phyloP scores from a whole-genome alignment of 257 asterid species.

The Nemophila menziesii region DNA sequence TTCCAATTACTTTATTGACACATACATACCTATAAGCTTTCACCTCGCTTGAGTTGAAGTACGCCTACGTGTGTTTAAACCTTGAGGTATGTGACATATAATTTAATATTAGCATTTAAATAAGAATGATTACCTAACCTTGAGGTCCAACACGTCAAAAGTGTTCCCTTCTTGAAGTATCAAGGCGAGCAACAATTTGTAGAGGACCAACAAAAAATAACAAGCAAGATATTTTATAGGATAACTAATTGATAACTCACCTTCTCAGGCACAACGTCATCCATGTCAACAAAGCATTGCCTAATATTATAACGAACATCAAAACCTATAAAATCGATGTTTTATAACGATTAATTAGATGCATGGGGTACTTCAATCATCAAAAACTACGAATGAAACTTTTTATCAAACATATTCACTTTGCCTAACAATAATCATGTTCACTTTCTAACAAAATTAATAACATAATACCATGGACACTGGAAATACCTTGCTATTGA shows the following conservation, averaged over 20 bases:
- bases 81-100: no score
- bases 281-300: conserved; percentile 43
- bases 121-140: conserved; percentile 7
- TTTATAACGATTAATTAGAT: background rate
- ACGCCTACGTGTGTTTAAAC: conserved; percentile 2
- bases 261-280: conserved; percentile 43
- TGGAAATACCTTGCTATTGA: no score
- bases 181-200: conserved; percentile 13
- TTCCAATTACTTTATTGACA: conserved; percentile 12
- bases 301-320: conserved; percentile 18
- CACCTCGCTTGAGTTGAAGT: conserved; percentile 12
- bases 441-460: no score
- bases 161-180: conserved; percentile 14
- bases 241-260: conserved; percentile 22
- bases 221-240: background rate
- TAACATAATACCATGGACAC: no score
- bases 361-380: no score
- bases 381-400: no score
- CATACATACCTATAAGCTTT: conserved; percentile 11
- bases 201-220: no score
- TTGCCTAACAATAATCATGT: no score
- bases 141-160: conserved; percentile 19
- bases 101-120: background rate
- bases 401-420: no score
- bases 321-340: background rate